phyloP scores from a whole-genome alignment of 139 green algal genomes.

The Trebouxia sp. region DNA sequence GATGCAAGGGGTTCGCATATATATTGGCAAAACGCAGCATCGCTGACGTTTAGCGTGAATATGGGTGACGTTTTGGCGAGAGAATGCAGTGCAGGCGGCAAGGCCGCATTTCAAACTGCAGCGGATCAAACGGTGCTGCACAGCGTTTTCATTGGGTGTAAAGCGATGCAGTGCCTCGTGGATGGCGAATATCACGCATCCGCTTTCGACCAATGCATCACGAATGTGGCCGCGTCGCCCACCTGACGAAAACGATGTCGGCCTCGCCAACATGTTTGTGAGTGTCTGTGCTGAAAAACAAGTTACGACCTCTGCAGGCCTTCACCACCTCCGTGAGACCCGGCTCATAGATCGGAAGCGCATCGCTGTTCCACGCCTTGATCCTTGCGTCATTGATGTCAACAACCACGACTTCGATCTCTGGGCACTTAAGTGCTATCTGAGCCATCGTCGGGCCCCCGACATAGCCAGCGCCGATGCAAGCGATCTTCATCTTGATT shows the following conservation, averaged over 20 bases:
- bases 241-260: conserved; percentile 97
- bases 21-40: no score
- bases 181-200: neutral
- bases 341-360: conserved; percentile 98
- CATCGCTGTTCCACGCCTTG: conserved; percentile 95
- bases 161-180: neutral
- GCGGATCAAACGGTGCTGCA: no score
- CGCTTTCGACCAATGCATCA: neutral
- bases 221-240: neutral
- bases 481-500: conserved; percentile 67
- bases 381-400: conserved; percentile 90
- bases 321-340: conserved; percentile 94
- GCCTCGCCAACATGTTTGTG: conserved; percentile 92
- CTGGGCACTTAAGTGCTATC: conserved; percentile 94
- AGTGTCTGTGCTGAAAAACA: conserved; percentile 97
- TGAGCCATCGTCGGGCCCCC: conserved; percentile 91
- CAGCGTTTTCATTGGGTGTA: no score
- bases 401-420: conserved; percentile 94
- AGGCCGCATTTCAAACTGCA: no score
- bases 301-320: conserved; percentile 79
- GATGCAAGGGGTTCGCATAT: no score
- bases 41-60: no score
- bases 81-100: no score
- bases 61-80: no score
- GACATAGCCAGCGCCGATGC: conserved; percentile 87